Evolutionary conservation across 2,329 filamentous ascomycete genomes (phyloP), one percentile per base, ranked within the genome.

Genomic region (Colletotrichum tabaci): DNA sequence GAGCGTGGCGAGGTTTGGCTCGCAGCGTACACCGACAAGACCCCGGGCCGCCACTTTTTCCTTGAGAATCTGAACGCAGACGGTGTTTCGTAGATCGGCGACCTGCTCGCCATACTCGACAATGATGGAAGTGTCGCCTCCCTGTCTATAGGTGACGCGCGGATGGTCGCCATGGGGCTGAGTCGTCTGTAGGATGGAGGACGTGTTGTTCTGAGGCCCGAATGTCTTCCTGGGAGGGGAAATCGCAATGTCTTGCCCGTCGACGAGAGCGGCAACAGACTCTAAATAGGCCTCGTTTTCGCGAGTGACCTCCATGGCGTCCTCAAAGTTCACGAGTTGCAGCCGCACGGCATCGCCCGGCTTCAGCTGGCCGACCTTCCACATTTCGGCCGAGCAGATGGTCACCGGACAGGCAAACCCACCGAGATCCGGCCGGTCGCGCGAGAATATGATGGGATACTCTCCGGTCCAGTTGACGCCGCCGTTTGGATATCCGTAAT

Each of bases 81-180:
- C 68, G 82, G 77, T 89, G 84, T 76, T 90, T 89, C 67, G 63
- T 9, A 91, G 80, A 71, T 91, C 84, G 72, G 89, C 88, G 1
- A 82, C 79, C 21, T 88, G 87, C 44, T 87, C 80, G 26, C 88
- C 88, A 68, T 90, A 90, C 71, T 91, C 88, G 15, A 91, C 81
- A 10, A 91, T 79, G 3, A 91, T 74, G 71, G 87, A 87, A 65
- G 89, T 87, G 64, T 87, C 84, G 26, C 82, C 83, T 57, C 82
- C 83, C 73, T 81, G 81, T 66, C 82, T 78, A 67, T 85, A 86
- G 2, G 81, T 80, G 16, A 84, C 82, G 3, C 76, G 74, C 10
- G 83, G 83, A 52, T 82, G 81, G 16, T 67, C 71, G 6, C 66
- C 65, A 2, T 47, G 47, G 38, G 76, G 78, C 8, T 75, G 76